Evolutionary conservation across 2,329 filamentous ascomycete genomes (phyloP), one percentile per base, ranked within the genome.

Genomic region (Ceratocystis lukuohia): DNA sequence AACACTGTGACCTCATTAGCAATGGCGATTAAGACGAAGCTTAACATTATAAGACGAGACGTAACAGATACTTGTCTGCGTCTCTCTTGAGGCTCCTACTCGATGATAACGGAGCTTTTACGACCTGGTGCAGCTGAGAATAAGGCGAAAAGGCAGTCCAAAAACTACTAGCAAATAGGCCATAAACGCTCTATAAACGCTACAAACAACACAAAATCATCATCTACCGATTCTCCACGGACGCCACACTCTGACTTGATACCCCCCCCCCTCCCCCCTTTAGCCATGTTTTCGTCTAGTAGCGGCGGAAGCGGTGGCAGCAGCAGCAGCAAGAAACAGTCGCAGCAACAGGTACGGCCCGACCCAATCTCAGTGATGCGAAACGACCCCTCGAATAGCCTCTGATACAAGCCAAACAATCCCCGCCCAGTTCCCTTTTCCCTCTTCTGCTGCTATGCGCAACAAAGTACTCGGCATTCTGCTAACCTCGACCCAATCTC

Each of bases 341-440:
- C 82, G 71, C 79, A 82, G 70, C 84, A 87, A 74, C 87, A 89
- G 84, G 88, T 91, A 78, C 74, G 81, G 75, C 48, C 68, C 12
- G 30, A 61, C 69, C 61, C 62, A 67, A 12, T n/a, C 45, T 12
- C 41, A 41, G 53, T 61, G 33, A 48, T 37, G 28, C 44, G 33
- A 46, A 28, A 10, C 45, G 41, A 53, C 64, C 45, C 20, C 46
- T 48, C 37, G 17, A 15, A 67, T 53, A 53, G 62, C 41, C 41
- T 50, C 12, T 22, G 57, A n/a, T 61, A 28, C 12, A 20, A n/a
- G 17, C 15, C 30, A n/a, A 41, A 41, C 37, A 41, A 41, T 20
- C 22, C 46, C 20, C 48, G 8, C 48, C 48, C n/a, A 22, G 0
- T 50, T 20, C 17, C 48, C n/a, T 20, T 50, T 50, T 50, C n/a